phyloP scores from a whole-genome alignment of 176 grass and related monocot genomes.

The barley (Hordeum vulgare) region DNA sequence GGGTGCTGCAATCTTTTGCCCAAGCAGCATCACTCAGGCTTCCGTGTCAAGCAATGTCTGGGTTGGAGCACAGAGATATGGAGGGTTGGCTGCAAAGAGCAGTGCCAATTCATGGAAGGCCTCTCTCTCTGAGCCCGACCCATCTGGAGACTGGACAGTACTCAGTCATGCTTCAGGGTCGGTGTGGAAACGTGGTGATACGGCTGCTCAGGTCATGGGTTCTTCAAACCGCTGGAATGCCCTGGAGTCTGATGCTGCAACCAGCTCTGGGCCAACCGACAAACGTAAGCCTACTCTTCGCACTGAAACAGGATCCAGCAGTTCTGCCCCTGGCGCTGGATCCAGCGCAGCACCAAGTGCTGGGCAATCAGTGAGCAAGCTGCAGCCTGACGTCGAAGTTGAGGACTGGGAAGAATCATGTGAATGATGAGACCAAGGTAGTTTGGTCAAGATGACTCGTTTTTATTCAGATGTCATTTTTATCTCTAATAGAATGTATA shows the following conservation, averaged over 20 bases:
- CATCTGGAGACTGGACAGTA: conserved; percentile 49
- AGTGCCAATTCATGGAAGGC: conserved; percentile 73
- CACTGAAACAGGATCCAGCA: neutral
- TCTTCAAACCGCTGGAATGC: conserved; percentile 55
- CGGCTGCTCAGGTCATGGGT: conserved; percentile 18
- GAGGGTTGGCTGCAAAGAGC: conserved; percentile 31
- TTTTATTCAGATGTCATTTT: neutral
- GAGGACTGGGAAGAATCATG: conserved; percentile 92
- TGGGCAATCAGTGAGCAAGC: conserved; percentile 13
- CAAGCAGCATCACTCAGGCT: conserved; percentile 22
- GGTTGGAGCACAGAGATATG: conserved; percentile 39
- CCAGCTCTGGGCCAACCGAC: conserved; percentile 14
- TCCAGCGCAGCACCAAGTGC: neutral
- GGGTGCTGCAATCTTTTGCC: conserved; percentile 42
- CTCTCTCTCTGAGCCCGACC: conserved; percentile 37
- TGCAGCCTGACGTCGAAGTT: conserved; percentile 44
- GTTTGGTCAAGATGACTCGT: neutral
- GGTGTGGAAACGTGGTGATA: conserved; percentile 20
- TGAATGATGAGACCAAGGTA: conserved; percentile 28
- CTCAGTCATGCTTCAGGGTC: conserved; percentile 32
- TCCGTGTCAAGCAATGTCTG: conserved; percentile 32
- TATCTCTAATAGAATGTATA: neutral
- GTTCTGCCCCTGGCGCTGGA: conserved; percentile 8
- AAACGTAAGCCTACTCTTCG: neutral
- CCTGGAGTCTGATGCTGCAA: conserved; percentile 42